Percentiles rank a stretch among this genome's conserved stretches.
phyloP scores from a whole-genome alignment of 2,329 filamentous ascomycete genomes.

The Sodiomyces alkalinus region DNA sequence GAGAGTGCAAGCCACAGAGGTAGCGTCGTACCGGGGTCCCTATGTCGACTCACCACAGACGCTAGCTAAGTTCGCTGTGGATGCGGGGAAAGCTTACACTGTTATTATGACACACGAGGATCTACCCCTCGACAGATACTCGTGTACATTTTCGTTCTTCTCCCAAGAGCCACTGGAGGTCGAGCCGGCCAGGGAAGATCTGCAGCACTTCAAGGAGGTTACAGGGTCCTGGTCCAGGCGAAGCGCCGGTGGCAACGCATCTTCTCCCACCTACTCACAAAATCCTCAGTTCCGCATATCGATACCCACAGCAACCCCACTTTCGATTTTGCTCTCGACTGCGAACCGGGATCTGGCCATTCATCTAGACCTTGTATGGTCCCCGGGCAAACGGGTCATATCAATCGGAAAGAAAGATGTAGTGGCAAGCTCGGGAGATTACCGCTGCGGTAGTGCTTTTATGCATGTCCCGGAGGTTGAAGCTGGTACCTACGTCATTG shows the following conservation, averaged over 20 bases:
- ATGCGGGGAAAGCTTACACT: slow-evolving; percentile 29
- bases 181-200: slow-evolving; percentile 42
- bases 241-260: slow-evolving; percentile 73
- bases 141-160: slow-evolving; percentile 79
- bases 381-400: slow-evolving; percentile 54
- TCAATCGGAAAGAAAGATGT: slow-evolving; percentile 62
- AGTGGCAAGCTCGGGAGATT: slow-evolving; percentile 72
- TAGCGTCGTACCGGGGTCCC: slow-evolving; percentile 57
- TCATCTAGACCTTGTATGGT: slow-evolving; percentile 75
- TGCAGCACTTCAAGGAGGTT: slow-evolving; percentile 42
- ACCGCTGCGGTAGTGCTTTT: slow-evolving; percentile 64
- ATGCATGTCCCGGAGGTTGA: slow-evolving; percentile 47
- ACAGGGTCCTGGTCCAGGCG: slow-evolving; percentile 58
- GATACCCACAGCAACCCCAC: slow-evolving; percentile 37
- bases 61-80: slow-evolving; percentile 49
- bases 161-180: slow-evolving; percentile 50
- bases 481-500: slow-evolving; percentile 67
- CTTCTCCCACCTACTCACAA: slow-evolving; percentile 57
- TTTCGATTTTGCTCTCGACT: slow-evolving; percentile 63
- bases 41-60: slow-evolving; percentile 92
- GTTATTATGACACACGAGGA: slow-evolving; percentile 67
- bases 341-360: slow-evolving; percentile 52
- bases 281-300: slow-evolving; percentile 76
- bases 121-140: slow-evolving; percentile 56
- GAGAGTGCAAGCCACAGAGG: slow-evolving; percentile 59